Evolutionary conservation across 2,329 filamentous ascomycete genomes (phyloP), one percentile per base, ranked within the genome.

Genomic region (Dissoconium aciculare): DNA sequence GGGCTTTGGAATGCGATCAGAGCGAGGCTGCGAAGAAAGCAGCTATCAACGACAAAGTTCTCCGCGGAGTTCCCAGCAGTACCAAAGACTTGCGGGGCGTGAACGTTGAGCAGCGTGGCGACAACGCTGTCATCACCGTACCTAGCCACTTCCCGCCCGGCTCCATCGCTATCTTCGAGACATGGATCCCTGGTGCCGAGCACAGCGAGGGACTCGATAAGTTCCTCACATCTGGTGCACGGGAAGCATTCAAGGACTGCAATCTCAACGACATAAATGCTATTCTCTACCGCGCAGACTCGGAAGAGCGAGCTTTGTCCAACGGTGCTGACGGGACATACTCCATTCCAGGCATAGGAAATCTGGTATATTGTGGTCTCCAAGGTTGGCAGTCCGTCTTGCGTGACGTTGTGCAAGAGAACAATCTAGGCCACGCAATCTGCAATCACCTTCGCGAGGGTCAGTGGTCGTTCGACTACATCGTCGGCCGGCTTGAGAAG

Each of bases 351-450:
- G 75, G 76, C 1, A 65, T 84, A 49, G 87, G 85, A 2, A 74
- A 78, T 36, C 67, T 94, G 25, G 81, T 94, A 2, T 98, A 95
- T 54, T 87, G 87, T 37, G 89, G 89, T 37, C 66, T 98, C n/a
- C 89, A 98, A 54, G 91, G 91, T 21, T 98, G 89, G 87, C 93
- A 87, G 84, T 94, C 84, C 52, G 64, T 93, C 1, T 61, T 98
- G 25, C 77, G 83, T 45, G 67, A 79, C 34, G 78, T 98, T 38
- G 80, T 95, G 44, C 70, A 67, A 30, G 74, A 89, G 40, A 98
- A 98, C 53, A 74, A 95, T 50, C 69, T 98, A 5, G 89, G 81
- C 1, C 89, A 98, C 51, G 81, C 89, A 0, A 67, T 98, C 8
- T 95, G 87, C 55, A 78, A 94, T 48, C 87, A 98, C 49, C 69